A percentile compares a stretch with the other conserved stretches of the same genome.
These are phyloP conservation scores for Nematocida minor DNA, from an alignment of 371 early-diverging fungal species.

Conservation along the genomic window DNA sequence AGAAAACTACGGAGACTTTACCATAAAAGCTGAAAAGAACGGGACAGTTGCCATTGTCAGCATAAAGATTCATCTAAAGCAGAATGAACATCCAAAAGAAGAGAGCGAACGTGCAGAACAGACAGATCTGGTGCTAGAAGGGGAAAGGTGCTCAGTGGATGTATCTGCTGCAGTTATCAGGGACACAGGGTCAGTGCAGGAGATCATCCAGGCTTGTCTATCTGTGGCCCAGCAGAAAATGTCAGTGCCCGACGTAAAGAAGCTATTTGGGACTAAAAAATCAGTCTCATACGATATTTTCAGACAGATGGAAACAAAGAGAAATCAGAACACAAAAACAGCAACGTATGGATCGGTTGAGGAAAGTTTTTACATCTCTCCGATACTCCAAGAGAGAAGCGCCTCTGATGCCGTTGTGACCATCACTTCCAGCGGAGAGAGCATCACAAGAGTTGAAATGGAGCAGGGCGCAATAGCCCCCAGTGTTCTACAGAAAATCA, in stretches of 20 bases:
- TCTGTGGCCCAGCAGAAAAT: neutral
- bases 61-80: conserved; percentile 24
- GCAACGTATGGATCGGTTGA: conserved; percentile 4
- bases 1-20: neutral
- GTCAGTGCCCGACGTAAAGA: neutral
- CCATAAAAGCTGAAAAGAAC: conserved; percentile 16
- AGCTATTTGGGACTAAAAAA: neutral
- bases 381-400: conserved; percentile 23
- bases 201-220: conserved; percentile 4
- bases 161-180: neutral
- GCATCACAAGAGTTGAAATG: neutral
- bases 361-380: conserved; percentile 13
- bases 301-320: neutral
- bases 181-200: conserved; percentile 17
- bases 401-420: conserved; percentile 39
- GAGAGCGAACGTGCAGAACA: neutral
- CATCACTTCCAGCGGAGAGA: neutral
- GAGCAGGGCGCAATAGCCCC: conserved; percentile 11
- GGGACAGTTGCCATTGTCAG: conserved; percentile 27
- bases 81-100: too few relatives aligned
- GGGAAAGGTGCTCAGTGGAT: neutral
- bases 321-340: neutral
- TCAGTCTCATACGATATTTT: neutral
- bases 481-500: neutral
- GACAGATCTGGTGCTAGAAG: neutral